These are phyloP conservation scores for Ustilago esculenta DNA, from an alignment of 1,284 basidiomycete genomes.

Conservation along the genomic window DNA sequence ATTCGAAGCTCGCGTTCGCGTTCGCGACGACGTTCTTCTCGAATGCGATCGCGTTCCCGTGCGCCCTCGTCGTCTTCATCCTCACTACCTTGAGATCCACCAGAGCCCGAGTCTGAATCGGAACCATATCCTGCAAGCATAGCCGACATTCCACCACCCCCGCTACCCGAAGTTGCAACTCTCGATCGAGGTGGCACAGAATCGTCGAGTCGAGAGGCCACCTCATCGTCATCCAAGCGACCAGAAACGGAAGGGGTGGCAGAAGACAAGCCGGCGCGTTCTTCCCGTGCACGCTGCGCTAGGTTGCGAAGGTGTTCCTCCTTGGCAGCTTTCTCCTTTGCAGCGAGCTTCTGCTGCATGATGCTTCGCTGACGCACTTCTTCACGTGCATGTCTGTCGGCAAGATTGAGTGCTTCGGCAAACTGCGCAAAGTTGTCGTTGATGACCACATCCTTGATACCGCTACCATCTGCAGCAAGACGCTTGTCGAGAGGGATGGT, in stretches of 20 bases:
- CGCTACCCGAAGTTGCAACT: conserved; percentile 1
- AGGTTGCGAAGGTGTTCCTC: conserved; percentile 94
- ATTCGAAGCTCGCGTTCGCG: conserved; percentile 97
- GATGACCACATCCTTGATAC: conserved; percentile 96
- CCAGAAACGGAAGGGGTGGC: conserved; percentile 30
- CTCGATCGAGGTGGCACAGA: conserved; percentile 12
- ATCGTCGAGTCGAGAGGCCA: conserved; percentile 15
- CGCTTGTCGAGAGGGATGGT: conserved; percentile 99
- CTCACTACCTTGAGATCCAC: conserved; percentile 57
- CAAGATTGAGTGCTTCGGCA: conserved; percentile 92
- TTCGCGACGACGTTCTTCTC: conserved; percentile 88
- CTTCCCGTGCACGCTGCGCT: conserved; percentile 93
- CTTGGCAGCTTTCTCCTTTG: conserved; percentile 96
- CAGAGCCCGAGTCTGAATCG: conserved; percentile 76
- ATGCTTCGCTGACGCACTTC: conserved; percentile 94
- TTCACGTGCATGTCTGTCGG: conserved; percentile 97
- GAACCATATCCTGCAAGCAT: conserved; percentile 69
- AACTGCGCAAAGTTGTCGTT: conserved; percentile 99
- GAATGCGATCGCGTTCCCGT: conserved; percentile 86
- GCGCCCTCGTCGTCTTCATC: conserved; percentile 72
- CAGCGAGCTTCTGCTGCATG: conserved; percentile 97
- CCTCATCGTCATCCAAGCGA: conserved; percentile 23
- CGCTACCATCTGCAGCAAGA: conserved; percentile 94
- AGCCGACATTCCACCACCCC: conserved; percentile 22
- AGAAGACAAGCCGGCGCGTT: conserved; percentile 78